Percentiles rank a stretch among this genome's conserved stretches.
These are phyloP conservation scores for Artomyces pyxidatus DNA, from an alignment of 768 basidiomycete species.

Conservation along the genomic window DNA sequence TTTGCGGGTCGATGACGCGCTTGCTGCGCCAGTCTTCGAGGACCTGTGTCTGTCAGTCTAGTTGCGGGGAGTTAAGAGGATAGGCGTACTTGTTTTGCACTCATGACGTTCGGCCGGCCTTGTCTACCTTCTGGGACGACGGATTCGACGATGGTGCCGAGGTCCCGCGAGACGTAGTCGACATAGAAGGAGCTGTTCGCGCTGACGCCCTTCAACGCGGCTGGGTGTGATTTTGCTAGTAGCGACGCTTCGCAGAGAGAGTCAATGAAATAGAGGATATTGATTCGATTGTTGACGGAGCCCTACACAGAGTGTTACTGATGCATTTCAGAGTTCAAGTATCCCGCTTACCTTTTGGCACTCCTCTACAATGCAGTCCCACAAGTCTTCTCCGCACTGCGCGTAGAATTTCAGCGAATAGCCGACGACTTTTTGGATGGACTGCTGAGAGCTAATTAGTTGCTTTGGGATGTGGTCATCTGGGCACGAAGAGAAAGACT, in stretches of 20 bases:
- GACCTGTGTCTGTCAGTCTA: conserved; percentile 41
- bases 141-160: conserved; percentile 66
- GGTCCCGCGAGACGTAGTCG: conserved; percentile 69
- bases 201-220: conserved; percentile 28
- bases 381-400: conserved; percentile 83
- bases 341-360: conserved; percentile 61
- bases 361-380: conserved; percentile 91
- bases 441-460: conserved; percentile 63
- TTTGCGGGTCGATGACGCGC: conserved; percentile 72
- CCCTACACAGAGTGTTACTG: conserved; percentile 31
- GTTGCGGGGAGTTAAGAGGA: not conserved
- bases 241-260: conserved; percentile 76
- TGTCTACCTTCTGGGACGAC: conserved; percentile 89
- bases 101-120: conserved; percentile 80
- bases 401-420: conserved; percentile 82
- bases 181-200: conserved; percentile 54
- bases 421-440: conserved; percentile 80
- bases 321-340: not conserved
- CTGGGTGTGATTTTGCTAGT: conserved; percentile 52
- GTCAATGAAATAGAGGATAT: conserved; percentile 87
- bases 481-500: conserved; percentile 19
- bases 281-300: conserved; percentile 86
- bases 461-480: conserved; percentile 16
- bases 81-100: conserved; percentile 71
- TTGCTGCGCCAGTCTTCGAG: conserved; percentile 88